A percentile compares a stretch with the other conserved stretches of the same genome.
phyloP scores from a whole-genome alignment of 108 stramenopile genomes.

The Fragilaria radians region DNA sequence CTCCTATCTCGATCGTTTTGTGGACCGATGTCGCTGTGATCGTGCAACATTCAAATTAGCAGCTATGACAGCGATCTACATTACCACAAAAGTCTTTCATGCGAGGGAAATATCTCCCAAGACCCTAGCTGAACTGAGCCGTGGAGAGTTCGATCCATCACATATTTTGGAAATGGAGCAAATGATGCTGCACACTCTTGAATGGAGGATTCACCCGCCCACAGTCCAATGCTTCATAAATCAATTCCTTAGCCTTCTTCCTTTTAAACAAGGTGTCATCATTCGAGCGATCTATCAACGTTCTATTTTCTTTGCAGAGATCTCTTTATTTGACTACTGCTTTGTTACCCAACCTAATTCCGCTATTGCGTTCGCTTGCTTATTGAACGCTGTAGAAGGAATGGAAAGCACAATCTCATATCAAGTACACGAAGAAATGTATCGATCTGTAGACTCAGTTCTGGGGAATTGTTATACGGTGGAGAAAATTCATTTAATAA shows the following conservation, averaged over 20 bases:
- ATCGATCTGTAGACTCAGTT: background rate
- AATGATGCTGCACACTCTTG: conserved; percentile 36
- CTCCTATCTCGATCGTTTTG: conserved; percentile 34
- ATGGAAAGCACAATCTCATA: conserved; percentile 4
- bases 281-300: conserved; percentile 14
- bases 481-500: conserved; percentile 10
- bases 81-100: conserved; percentile 42
- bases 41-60: conserved; percentile 48
- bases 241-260: conserved; percentile 10
- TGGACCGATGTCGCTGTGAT: conserved; percentile 37
- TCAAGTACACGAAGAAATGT: background rate
- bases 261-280: background rate
- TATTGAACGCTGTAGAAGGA: conserved; percentile 53
- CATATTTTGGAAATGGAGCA: conserved; percentile 47
- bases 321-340: conserved; percentile 58
- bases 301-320: conserved; percentile 57
- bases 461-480: background rate
- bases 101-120: conserved; percentile 13
- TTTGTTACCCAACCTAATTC: conserved; percentile 37
- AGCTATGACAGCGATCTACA: conserved; percentile 49
- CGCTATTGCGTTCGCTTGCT: conserved; percentile 45
- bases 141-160: conserved; percentile 36
- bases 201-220: conserved; percentile 41
- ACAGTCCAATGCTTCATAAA: conserved; percentile 36
- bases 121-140: conserved; percentile 30